Conservation (phyloP, 495 filamentous ascomycete genomes). For the Neohortaea acidophila region DNA sequence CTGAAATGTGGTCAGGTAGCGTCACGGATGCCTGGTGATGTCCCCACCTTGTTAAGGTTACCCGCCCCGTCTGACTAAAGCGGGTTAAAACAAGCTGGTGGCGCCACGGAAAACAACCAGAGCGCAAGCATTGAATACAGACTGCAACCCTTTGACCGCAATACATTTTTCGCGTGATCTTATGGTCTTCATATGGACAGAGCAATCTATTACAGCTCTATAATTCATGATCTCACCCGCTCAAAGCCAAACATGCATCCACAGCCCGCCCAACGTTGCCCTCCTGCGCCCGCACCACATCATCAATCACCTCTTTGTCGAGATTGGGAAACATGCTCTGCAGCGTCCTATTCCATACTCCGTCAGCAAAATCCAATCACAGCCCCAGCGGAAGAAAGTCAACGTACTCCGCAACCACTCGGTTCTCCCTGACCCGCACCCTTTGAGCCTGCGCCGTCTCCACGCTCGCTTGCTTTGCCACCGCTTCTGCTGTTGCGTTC, state of each 20-base stretch:
- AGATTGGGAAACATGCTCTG: conserved; percentile 87
- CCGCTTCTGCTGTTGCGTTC: conserved; percentile 64
- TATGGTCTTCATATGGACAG: too few relatives aligned
- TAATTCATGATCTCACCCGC: too few relatives aligned
- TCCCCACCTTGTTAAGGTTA: too few relatives aligned
- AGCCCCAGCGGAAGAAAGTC: neutral
- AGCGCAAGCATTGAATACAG: too few relatives aligned
- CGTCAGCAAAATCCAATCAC: conserved; percentile 1
- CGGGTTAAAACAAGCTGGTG: too few relatives aligned
- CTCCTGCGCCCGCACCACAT: conserved; percentile 83
- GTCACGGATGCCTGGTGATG: too few relatives aligned
- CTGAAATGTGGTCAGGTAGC: too few relatives aligned
- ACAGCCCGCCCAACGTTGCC: conserved; percentile 81
- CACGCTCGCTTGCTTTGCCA: conserved; percentile 83
- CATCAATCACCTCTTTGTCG: conserved; percentile 80
- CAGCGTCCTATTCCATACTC: conserved; percentile 39
- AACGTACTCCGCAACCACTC: conserved; percentile 64
- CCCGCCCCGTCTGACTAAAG: too few relatives aligned
- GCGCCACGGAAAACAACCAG: too few relatives aligned
- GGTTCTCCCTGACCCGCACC: conserved; percentile 73
- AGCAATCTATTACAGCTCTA: too few relatives aligned
- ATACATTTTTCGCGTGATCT: too few relatives aligned
- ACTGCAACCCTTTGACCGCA: too few relatives aligned
- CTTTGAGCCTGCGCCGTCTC: conserved; percentile 79
- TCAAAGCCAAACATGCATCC: conserved; percentile 79